These are phyloP conservation scores for Didymosphaeria variabile DNA, from an alignment of 2,329 filamentous ascomycete species.

Conservation along the genomic window DNA sequence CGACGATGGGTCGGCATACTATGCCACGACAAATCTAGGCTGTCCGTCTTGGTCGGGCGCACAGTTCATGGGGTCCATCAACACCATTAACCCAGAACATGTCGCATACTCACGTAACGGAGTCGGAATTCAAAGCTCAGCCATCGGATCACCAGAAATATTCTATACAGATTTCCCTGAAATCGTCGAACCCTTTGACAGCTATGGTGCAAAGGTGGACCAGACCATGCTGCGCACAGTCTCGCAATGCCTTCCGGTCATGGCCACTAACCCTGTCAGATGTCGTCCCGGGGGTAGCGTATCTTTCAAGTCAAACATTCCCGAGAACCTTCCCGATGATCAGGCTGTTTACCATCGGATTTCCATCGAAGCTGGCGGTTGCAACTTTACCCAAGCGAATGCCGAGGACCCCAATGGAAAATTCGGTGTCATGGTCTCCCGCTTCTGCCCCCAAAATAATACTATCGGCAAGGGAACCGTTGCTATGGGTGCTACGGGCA, in stretches of 20 bases:
- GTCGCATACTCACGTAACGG: constrained; percentile 16
- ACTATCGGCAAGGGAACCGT: constrained; percentile 14
- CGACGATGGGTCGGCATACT: constrained; percentile 15
- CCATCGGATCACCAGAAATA: constrained; percentile 17
- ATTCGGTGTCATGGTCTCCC: constrained; percentile 16
- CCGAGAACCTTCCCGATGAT: not conserved
- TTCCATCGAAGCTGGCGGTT: constrained; percentile 12
- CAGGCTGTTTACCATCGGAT: constrained; percentile 3
- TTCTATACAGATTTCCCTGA: constrained; percentile 19
- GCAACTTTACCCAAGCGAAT: constrained; percentile 12
- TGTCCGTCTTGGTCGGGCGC: constrained; percentile 14
- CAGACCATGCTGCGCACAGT: constrained; percentile 14
- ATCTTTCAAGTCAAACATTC: not conserved
- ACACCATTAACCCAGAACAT: constrained; percentile 12
- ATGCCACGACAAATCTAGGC: constrained; percentile 13
- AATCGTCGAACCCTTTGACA: constrained; percentile 12
- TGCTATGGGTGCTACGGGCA: constrained; percentile 10
- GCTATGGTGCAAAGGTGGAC: constrained; percentile 8
- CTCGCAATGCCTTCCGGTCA: constrained; percentile 18
- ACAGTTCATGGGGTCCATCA: constrained; percentile 13
- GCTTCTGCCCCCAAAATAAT: constrained; percentile 9
- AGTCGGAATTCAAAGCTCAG: constrained; percentile 11
- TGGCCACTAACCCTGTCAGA: constrained; percentile 13
- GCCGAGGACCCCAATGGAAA: constrained; percentile 7
- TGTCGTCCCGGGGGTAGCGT: constrained; percentile 14